Percentiles rank a stretch among this genome's conserved stretches.
Conservation (phyloP, 1,284 basidiomycete species). For the Sphaerobolus stellatus region DNA sequence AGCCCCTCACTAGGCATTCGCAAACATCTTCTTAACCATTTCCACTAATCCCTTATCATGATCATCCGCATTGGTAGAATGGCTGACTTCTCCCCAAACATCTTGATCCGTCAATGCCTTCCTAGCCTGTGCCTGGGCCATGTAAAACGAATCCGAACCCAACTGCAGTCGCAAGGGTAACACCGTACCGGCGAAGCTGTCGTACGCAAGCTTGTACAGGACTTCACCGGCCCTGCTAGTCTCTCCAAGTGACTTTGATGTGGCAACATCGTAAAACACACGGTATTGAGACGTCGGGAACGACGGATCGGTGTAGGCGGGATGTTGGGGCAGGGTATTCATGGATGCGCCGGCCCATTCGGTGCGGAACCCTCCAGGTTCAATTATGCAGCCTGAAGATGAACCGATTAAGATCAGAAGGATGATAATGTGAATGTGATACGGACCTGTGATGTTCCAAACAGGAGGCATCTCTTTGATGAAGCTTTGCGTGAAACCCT, state of each 20-base stretch:
- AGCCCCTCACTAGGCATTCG: too few species aligned
- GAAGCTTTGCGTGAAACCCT: slow-evolving; percentile 35
- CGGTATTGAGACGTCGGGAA: slow-evolving; percentile 12
- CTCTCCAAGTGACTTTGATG: slow-evolving; percentile 14
- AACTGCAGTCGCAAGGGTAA: slow-evolving; percentile 36
- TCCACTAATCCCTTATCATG: slow-evolving; percentile 25
- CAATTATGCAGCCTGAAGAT: slow-evolving; percentile 23
- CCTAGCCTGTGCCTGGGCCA: slow-evolving; percentile 29
- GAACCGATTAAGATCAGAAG: neutral
- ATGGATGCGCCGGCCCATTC: slow-evolving; percentile 5
- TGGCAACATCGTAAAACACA: slow-evolving; percentile 6
- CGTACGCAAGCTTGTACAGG: slow-evolving; percentile 21
- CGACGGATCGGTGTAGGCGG: slow-evolving; percentile 19
- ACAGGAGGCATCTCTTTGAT: slow-evolving; percentile 23
- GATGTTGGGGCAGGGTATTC: slow-evolving; percentile 12
- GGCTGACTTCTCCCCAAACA: slow-evolving; percentile 27
- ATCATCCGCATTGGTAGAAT: slow-evolving; percentile 32
- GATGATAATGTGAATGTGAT: too few species aligned
- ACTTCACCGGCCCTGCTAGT: slow-evolving; percentile 19
- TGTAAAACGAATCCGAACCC: slow-evolving; percentile 30
- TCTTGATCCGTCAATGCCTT: slow-evolving; percentile 29
- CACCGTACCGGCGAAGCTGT: too few species aligned
- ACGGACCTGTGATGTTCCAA: slow-evolving; percentile 31
- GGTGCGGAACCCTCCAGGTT: slow-evolving; percentile 21
- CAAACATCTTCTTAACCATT: too few species aligned